Base-by-base conservation (phyloP, 352 stramenopile species). In the Pythium monospermum region DNA sequence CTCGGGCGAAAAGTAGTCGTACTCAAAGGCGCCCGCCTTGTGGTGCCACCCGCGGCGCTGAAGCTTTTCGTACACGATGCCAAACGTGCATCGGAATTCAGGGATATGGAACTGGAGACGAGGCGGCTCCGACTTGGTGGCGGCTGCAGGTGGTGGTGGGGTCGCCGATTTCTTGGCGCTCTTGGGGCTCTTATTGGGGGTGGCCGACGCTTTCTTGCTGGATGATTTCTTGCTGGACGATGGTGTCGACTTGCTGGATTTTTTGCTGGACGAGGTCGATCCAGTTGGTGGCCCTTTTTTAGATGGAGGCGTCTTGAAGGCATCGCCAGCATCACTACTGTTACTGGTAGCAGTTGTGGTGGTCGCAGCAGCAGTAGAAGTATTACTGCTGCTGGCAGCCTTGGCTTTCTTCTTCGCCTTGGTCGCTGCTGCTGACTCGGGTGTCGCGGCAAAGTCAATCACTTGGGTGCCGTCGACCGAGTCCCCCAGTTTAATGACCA, bases 1-100 rank as follows among this genome's bases (percentile, higher is more conserved):
- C 7, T 68, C 68, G 2, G 80, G 80, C 23, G 76, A 76, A 33
- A 91, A 91, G 69, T 35, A 91, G 53, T 91, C 80, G 59, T 91
- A 91, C 64, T 85, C 80, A 25, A 91, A 91, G 30, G 55, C 49
- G 10, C 80, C 80, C 6, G 48, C 62, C 10, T 58, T 69, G 61
- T 87, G 68, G 46, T 75, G 57, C 76, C 76, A 91, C 16, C 80
- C 80, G 8, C 70, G 56, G 5, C 73, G 52, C 55, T 91, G 67
- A 21, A 91, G 63, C 39, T 64, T 73, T 32, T 71, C 40, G 44
- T 86, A 87, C 42, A 91, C 68, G 23, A 80, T 65, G 21, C 76
- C 80, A 48, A 91, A 88, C 27, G 73, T 76, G 56, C 73, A 81
- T 26, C 64, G 61, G 64, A 91, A 91, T 53, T 85, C 73, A 8